Conservation (phyloP, 257 asterid species). For the Solanum appendiculatum region DNA sequence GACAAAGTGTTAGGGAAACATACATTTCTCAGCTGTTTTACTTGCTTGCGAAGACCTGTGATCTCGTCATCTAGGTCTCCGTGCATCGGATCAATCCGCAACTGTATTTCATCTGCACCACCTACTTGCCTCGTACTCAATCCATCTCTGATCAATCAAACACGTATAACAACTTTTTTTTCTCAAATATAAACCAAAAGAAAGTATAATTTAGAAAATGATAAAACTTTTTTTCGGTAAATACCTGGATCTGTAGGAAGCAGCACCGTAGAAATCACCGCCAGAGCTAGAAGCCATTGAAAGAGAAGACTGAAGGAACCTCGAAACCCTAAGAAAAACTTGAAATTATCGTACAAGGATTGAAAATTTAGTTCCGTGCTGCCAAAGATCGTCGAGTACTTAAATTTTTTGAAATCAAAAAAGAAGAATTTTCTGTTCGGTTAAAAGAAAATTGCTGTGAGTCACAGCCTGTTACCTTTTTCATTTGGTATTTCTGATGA, state of each 20-base stretch:
- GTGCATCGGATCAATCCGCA: slow-evolving; percentile 79
- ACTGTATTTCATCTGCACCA: slow-evolving; percentile 68
- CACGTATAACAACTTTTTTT: neutral
- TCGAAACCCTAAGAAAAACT: neutral
- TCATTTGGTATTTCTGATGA: neutral
- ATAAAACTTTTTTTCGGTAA: neutral
- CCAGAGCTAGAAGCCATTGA: slow-evolving; percentile 17
- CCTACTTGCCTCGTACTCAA: slow-evolving; percentile 67
- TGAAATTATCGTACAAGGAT: neutral
- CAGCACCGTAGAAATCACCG: slow-evolving; percentile 33
- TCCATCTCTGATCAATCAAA: slow-evolving; percentile 44
- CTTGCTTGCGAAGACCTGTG: slow-evolving; percentile 80
- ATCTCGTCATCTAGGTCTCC: slow-evolving; percentile 69
- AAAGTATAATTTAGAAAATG: neutral
- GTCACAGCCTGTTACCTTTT: neutral
- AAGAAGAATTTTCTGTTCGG: neutral
- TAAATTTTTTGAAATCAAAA: neutral
- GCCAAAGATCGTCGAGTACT: neutral
- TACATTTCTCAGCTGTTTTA: slow-evolving; percentile 69
- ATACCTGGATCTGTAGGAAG: slow-evolving; percentile 67
- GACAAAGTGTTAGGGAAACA: neutral
- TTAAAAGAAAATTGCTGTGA: neutral
- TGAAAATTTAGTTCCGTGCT: neutral
- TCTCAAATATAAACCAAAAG: neutral
- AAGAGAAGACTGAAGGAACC: neutral